phyloP scores from a whole-genome alignment of 495 filamentous ascomycete species.

The Penicillium coffeae region DNA sequence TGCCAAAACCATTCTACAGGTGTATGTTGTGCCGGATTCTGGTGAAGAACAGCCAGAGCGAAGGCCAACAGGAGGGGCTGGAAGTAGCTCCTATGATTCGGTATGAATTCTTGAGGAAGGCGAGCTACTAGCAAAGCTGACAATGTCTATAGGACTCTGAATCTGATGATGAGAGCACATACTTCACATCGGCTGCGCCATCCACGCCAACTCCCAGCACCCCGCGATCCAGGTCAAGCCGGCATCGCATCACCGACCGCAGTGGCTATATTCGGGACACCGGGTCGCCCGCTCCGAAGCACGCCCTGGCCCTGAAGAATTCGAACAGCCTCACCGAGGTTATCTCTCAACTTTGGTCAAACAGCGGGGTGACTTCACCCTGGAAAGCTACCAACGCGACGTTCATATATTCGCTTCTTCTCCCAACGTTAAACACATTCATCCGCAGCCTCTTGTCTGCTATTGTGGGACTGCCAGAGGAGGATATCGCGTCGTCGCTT shows the following conservation, averaged over 20 bases:
- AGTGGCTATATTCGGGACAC: constrained; percentile 47
- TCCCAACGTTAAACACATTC: constrained; percentile 82
- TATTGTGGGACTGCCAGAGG: constrained; percentile 76
- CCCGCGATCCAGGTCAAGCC: constrained; percentile 40
- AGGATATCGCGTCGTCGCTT: constrained; percentile 54
- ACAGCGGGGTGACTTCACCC: constrained; percentile 82
- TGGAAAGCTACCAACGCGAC: constrained; percentile 95
- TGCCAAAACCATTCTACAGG: constrained; percentile 88
- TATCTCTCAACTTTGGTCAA: constrained; percentile 79
- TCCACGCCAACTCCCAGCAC: constrained; percentile 52
- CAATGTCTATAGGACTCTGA: constrained; percentile 27
- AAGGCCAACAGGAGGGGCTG: constrained; percentile 24
- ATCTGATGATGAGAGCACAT: constrained; percentile 77
- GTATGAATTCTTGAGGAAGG: constrained; percentile 20
- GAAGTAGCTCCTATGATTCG: constrained; percentile 34
- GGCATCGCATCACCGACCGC: constrained; percentile 47
- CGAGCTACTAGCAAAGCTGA: constrained; percentile 9
- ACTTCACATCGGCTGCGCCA: constrained; percentile 75
- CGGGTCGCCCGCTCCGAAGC: constrained; percentile 34
- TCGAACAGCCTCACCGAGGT: constrained; percentile 74
- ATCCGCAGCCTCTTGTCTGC: constrained; percentile 78
- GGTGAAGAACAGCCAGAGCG: constrained; percentile 29
- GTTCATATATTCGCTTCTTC: constrained; percentile 80
- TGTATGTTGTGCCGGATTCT: constrained; percentile 51
- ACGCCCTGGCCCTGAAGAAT: constrained; percentile 64